A percentile compares a stretch with the other conserved stretches of the same genome.
phyloP scores from a whole-genome alignment of 306 rosid species.

The Medicago ruthenica region DNA sequence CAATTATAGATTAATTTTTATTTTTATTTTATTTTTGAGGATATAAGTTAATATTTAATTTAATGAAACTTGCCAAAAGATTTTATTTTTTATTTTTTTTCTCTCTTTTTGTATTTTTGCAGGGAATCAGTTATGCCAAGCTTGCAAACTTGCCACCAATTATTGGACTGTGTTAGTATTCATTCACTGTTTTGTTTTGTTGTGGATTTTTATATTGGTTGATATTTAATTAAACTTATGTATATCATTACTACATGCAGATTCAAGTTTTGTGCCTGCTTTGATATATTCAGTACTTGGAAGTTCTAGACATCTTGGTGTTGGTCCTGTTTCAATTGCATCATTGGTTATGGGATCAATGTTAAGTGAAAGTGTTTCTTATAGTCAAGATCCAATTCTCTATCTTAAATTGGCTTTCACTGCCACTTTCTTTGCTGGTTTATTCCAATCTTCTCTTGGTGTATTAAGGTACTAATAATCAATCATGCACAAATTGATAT shows the following conservation, averaged over 20 bases:
- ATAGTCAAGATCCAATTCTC: constrained; percentile 66
- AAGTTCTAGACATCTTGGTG: constrained; percentile 91
- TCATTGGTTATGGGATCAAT: constrained; percentile 98
- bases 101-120: constrained; percentile 22
- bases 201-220: neutral
- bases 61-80: neutral
- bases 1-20: too few species aligned
- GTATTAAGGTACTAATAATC: constrained; percentile 66
- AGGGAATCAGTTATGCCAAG: constrained; percentile 99
- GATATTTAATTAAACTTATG: neutral
- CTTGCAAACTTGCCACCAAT: constrained; percentile 98
- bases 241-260: constrained; percentile 51
- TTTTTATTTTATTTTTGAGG: neutral
- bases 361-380: constrained; percentile 77
- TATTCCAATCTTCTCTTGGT: constrained; percentile 89
- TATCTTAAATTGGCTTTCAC: constrained; percentile 95
- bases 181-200: neutral
- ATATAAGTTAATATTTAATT: neutral
- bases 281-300: constrained; percentile 87
- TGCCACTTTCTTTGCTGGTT: constrained; percentile 89
- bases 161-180: constrained; percentile 83
- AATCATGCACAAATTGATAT: constrained; percentile 2
- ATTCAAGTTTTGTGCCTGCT: constrained; percentile 97
- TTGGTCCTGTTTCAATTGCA: constrained; percentile 98
- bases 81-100: neutral